Conservation (phyloP, 345 rosid species). For the Cardamine resedifolia region DNA sequence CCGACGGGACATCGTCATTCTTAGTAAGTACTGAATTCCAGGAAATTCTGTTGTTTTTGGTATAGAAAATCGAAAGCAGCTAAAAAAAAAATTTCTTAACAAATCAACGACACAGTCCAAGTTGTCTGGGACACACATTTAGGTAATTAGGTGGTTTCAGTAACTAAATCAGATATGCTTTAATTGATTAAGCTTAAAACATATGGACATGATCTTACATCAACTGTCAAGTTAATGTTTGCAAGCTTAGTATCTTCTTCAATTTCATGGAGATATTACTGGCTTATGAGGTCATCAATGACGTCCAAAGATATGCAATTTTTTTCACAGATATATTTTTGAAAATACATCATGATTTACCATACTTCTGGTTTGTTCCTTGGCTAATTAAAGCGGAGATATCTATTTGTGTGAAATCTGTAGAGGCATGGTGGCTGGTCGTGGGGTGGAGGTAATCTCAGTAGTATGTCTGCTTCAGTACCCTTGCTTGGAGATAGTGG, state of each 20-base stretch:
- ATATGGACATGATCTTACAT: slow-evolving; percentile 27
- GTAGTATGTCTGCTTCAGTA: slow-evolving; percentile 99
- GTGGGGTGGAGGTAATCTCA: slow-evolving; percentile 98
- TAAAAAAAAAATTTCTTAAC: neutral
- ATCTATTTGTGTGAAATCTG: slow-evolving; percentile 35
- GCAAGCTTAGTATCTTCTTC: neutral
- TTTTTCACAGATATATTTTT: neutral
- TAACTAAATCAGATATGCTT: slow-evolving; percentile 9
- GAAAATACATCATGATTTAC: slow-evolving; percentile 3
- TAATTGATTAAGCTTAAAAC: slow-evolving; percentile 5
- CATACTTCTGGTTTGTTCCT: neutral
- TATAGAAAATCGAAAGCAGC: slow-evolving; percentile 5
- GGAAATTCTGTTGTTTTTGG: neutral
- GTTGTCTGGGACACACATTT: neutral
- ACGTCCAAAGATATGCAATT: neutral
- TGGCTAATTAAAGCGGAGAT: slow-evolving; percentile 13
- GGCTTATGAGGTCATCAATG: slow-evolving; percentile 1
- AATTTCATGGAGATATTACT: neutral
- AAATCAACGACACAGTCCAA: neutral
- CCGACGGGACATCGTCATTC: slow-evolving; percentile 96
- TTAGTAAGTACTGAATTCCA: slow-evolving; percentile 56
- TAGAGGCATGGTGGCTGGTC: slow-evolving; percentile 99
- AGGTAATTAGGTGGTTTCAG: slow-evolving; percentile 19
- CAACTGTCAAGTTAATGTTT: slow-evolving; percentile 8
- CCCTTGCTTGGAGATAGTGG: slow-evolving; percentile 96